Conservation (phyloP, 2,329 filamentous ascomycete species). For the Colletotrichum plurivorum region DNA sequence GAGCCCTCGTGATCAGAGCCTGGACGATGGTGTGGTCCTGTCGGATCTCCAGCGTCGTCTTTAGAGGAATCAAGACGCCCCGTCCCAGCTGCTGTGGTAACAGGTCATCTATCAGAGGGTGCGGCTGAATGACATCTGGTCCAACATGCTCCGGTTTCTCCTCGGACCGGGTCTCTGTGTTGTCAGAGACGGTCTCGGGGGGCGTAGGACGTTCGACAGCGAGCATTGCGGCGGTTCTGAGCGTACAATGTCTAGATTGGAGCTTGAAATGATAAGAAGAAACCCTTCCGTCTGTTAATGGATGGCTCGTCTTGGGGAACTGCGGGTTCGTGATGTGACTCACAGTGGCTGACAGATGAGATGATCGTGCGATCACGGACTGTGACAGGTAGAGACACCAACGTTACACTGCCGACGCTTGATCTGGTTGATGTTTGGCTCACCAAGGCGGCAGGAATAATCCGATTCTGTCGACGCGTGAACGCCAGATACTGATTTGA, state of each 20-base stretch:
- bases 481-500: background rate
- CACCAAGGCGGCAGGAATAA: background rate
- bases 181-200: slow-evolving; percentile 14
- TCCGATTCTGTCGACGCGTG: background rate
- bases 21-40: slow-evolving; percentile 71
- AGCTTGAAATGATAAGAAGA: background rate
- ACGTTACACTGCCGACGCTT: background rate
- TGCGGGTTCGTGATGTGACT: slow-evolving; percentile 14
- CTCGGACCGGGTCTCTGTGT: slow-evolving; percentile 24
- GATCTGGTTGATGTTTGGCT: background rate
- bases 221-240: slow-evolving; percentile 22
- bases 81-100: slow-evolving; percentile 53
- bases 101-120: slow-evolving; percentile 54
- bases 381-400: background rate
- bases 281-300: slow-evolving; percentile 4
- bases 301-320: background rate
- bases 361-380: background rate
- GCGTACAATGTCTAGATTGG: slow-evolving; percentile 4
- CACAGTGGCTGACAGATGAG: slow-evolving; percentile 16
- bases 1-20: slow-evolving; percentile 80
- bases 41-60: slow-evolving; percentile 74
- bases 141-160: slow-evolving; percentile 37
- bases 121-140: slow-evolving; percentile 39
- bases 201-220: slow-evolving; percentile 25
- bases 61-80: slow-evolving; percentile 72